Base-by-base conservation (phyloP, 108 stramenopile species). In the Aurantiochytrium sp. region DNA sequence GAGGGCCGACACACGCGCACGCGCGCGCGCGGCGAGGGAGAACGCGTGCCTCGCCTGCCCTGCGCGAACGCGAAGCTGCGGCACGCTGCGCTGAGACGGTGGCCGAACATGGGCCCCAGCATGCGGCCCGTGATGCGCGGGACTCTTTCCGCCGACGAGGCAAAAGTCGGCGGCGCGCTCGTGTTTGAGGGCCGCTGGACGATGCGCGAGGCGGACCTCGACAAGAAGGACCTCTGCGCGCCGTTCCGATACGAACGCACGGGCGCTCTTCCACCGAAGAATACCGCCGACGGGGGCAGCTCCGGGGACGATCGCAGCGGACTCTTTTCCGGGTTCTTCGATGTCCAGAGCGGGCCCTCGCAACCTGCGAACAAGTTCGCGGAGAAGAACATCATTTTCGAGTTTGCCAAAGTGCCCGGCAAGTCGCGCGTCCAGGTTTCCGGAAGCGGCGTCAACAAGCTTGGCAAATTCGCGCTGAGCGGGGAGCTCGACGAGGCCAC, bases 381-480 rank as follows among this genome's bases (percentile, higher is more conserved):
- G 0, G 73, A 81, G 24, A 81, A 48, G 45, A 81, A 81, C 45
- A 12, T 81, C 30, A 24, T 24, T 6, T 22, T 81, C 1, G 19
- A 37, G 39, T 81, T 81, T 81, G n/a, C 30, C 8, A 24, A 81
- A 17, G 15, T 8, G 8, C 17, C 50, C 15, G 1, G 19, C 73
- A n/a, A n/a, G n/a, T n/a, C n/a, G n/a, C n/a, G n/a, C n/a, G n/a
- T n/a, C n/a, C n/a, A n/a, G n/a, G n/a, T n/a, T n/a, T n/a, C n/a
- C n/a, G 73, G 73, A 6, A 48, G n/a, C 45, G 73, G 73, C 27
- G 32, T 2, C 12, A 81, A 81, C 3, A 81, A 81, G 30, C 21
- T 81, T 81, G 73, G 73, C 42, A 81, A 81, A n/a, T 81, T 48
- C 24, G 32, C 73, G n/a, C 12, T 81, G 42, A 81, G 30, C 39